A percentile compares a stretch with the other conserved stretches of the same genome.
These are phyloP conservation scores for Bolboschoenus planiculmis DNA, from an alignment of 176 grass and related monocot genomes.

Conservation along the genomic window DNA sequence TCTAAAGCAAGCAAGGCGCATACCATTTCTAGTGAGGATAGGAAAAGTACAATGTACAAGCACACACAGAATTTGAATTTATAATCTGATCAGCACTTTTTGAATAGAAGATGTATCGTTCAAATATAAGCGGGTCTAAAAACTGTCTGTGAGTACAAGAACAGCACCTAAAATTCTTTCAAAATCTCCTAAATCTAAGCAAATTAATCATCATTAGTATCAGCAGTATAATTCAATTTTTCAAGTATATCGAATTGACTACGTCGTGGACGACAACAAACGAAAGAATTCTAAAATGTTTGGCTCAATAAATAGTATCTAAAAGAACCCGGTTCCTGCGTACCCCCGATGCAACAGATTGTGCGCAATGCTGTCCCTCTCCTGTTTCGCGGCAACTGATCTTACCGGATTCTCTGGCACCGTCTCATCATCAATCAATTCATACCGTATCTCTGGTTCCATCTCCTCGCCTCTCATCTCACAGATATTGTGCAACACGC, in stretches of 20 bases:
- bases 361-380: conserved; percentile 82
- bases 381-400: conserved; percentile 39
- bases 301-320: background rate
- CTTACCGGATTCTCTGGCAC: conserved; percentile 55
- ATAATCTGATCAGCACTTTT: background rate
- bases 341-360: conserved; percentile 82
- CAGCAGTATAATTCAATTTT: conserved; percentile 17
- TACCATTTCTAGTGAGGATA: background rate
- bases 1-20: background rate
- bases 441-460: conserved; percentile 39
- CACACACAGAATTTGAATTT: background rate
- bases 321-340: conserved; percentile 77
- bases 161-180: conserved; percentile 19
- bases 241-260: conserved; percentile 6
- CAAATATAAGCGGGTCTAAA: background rate
- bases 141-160: background rate
- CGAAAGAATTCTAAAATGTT: background rate
- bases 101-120: background rate
- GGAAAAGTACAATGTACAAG: background rate
- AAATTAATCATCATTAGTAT: conserved; percentile 43
- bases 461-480: conserved; percentile 59
- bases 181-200: conserved; percentile 52
- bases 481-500: conserved; percentile 91
- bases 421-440: conserved; percentile 67
- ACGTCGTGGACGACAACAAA: background rate